Percentiles rank a stretch among this genome's conserved stretches.
Evolutionary conservation across 805 yeast genomes (phyloP).

Genomic region (Metschnikowia hibisci): DNA sequence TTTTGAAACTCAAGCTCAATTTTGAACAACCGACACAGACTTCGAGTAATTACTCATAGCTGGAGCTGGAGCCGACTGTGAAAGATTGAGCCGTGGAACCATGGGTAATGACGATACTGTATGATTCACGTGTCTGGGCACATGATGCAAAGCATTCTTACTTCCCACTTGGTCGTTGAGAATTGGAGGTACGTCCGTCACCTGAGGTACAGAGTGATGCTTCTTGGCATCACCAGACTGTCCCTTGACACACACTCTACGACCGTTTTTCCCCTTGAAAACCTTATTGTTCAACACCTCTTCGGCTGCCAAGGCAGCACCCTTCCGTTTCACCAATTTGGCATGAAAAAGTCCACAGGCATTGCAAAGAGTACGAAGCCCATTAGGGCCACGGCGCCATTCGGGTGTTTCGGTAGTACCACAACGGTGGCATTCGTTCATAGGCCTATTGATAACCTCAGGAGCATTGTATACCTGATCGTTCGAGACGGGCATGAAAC

Average conservation of each 20-base stretch:
- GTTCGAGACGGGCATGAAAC: not conserved
- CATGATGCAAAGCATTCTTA: not conserved
- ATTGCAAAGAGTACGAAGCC: conserved; percentile 42
- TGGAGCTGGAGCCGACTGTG: conserved; percentile 4
- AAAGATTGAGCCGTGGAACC: not conserved
- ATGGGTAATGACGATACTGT: not conserved
- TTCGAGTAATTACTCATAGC: conserved; percentile 2
- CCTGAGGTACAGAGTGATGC: conserved; percentile 5
- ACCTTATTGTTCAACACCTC: conserved; percentile 43
- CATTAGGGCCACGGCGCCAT: conserved; percentile 44
- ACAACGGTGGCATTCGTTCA: conserved; percentile 41
- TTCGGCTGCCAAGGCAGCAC: conserved; percentile 28
- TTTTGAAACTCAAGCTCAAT: not conserved
- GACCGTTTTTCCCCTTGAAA: conserved; percentile 42
- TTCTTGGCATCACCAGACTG: conserved; percentile 5
- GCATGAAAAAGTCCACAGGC: conserved; percentile 45
- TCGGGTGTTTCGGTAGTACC: conserved; percentile 46
- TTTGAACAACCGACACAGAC: conserved; percentile 2
- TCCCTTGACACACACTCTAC: conserved; percentile 36
- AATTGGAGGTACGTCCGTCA: conserved; percentile 11
- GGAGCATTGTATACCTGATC: conserved; percentile 11
- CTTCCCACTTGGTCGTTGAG: not conserved
- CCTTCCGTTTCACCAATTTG: conserved; percentile 31
- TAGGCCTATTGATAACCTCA: conserved; percentile 20
- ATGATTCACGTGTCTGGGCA: not conserved